Percentiles rank a stretch among this genome's conserved stretches.
phyloP scores from a whole-genome alignment of 2,329 filamentous ascomycete genomes.

The Thelonectria olida region DNA sequence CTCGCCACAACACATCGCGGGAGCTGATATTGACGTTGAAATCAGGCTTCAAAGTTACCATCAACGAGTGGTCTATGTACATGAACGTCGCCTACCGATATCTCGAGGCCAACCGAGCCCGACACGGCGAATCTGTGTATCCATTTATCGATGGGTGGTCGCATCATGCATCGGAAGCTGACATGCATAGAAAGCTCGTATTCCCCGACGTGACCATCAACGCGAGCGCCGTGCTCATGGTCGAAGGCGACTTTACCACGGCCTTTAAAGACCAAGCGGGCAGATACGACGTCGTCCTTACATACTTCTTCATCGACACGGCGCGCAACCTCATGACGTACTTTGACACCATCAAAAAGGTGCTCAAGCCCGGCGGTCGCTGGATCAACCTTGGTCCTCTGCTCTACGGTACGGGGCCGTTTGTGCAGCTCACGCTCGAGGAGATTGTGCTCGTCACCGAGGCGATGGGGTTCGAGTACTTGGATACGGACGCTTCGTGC shows the following conservation, averaged over 20 bases:
- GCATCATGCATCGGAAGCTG: constrained; percentile 58
- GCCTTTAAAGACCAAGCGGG: constrained; percentile 41
- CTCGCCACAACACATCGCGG: neutral
- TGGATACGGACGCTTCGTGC: constrained; percentile 51
- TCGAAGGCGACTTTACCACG: constrained; percentile 66
- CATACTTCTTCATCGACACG: constrained; percentile 70
- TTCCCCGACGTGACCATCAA: constrained; percentile 55
- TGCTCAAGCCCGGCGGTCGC: constrained; percentile 57
- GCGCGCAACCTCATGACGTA: constrained; percentile 65
- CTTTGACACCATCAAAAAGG: constrained; percentile 60
- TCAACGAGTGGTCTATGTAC: constrained; percentile 67
- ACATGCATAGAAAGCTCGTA: constrained; percentile 56
- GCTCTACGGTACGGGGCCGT: constrained; percentile 63
- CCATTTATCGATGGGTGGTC: constrained; percentile 67
- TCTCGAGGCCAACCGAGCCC: constrained; percentile 46
- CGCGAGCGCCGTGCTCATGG: constrained; percentile 51
- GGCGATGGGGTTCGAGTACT: constrained; percentile 61
- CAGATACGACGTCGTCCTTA: constrained; percentile 60
- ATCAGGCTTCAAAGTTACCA: constrained; percentile 59
- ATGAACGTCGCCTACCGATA: constrained; percentile 65
- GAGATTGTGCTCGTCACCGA: constrained; percentile 60
- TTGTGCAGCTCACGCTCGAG: constrained; percentile 63
- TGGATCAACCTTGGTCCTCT: constrained; percentile 68
- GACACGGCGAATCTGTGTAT: constrained; percentile 47
- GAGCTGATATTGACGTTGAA: neutral